Base-by-base conservation (phyloP, 768 basidiomycete species). In the Suillus tomentosus region DNA sequence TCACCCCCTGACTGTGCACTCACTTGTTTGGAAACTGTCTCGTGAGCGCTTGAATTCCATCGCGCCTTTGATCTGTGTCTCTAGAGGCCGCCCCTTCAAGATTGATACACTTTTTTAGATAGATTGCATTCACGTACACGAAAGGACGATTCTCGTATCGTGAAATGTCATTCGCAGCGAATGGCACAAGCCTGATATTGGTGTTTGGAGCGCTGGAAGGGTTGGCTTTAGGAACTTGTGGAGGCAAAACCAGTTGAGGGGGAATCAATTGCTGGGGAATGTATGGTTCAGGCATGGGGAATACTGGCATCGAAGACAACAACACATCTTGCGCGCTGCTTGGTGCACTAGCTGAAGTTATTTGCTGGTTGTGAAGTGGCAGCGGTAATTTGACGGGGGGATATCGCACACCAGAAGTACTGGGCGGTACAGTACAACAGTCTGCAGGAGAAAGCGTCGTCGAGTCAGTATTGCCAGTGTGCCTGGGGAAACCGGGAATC, bases 101-200 rank as follows among this genome's bases (percentile, higher is more conserved):
- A 54, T 31, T 5, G 14, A 53, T 31, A 9, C 17, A 53, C 19
- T 19, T 2, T n/a, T 31, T 3, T 11, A 54, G 19, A 34, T n/a
- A 19, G 19, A 34, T 4, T 54, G 53, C 10, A 51, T 27, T 27
- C 8, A 34, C 53, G 53, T 54, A 54, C 53, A 34, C 17, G 13
- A 34, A 9, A 54, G 53, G 53, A 34, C 31, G 53, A 34, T 58
- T 11, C 2, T 58, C 56, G 24, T 58, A 40, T 57, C 56, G 56
- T 40, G 9, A 10, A 40, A 40, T 22, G 15, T 57, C 22, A 57
- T 17, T 17, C 39, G 56, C 39, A 27, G 15, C 37, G 9, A 57
- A 24, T 17, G 56, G 56, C 9, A 27, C 10, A 24, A 57, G 15
- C 22, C 5, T 11, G 37, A 22, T 4, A 11, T 5, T 19, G 55